Conservation (phyloP, 1,139 yeast species). For the Martiniozyma asiatica region DNA sequence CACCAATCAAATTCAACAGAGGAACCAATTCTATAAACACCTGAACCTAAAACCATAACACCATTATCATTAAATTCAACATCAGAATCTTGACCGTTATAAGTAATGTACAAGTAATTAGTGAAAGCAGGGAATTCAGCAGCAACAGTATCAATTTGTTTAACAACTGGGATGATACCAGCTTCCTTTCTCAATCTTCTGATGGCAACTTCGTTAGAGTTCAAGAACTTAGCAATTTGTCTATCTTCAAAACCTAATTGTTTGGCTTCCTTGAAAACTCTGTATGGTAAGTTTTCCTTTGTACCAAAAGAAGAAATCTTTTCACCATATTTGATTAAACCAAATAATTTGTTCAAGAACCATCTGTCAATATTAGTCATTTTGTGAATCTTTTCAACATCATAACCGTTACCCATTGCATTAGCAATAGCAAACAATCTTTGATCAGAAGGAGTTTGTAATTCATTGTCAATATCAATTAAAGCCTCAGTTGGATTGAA, state of each 20-base stretch:
- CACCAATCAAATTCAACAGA: slow-evolving; percentile 99
- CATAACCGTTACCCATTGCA: slow-evolving; percentile 72
- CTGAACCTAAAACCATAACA: slow-evolving; percentile 91
- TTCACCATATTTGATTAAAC: slow-evolving; percentile 59
- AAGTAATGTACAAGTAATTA: slow-evolving; percentile 88
- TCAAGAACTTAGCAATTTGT: slow-evolving; percentile 84
- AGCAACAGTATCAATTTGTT: slow-evolving; percentile 97
- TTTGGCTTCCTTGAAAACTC: slow-evolving; percentile 72
- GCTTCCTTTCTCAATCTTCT: slow-evolving; percentile 83
- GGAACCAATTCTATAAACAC: slow-evolving; percentile 97
- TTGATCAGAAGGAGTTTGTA: slow-evolving; percentile 93
- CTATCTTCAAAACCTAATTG: slow-evolving; percentile 96
- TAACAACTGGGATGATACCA: slow-evolving; percentile 85
- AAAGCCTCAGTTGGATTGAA: slow-evolving; percentile 81
- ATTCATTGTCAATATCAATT: slow-evolving; percentile 82
- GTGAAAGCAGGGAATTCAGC: slow-evolving; percentile 98
- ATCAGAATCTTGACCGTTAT: slow-evolving; percentile 87
- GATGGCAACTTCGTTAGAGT: slow-evolving; percentile 86
- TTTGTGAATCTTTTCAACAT: slow-evolving; percentile 86
- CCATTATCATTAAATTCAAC: slow-evolving; percentile 81
- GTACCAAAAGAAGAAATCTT: slow-evolving; percentile 48
- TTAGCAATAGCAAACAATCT: slow-evolving; percentile 95
- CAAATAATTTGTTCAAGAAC: slow-evolving; percentile 82
- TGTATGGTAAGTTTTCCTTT: slow-evolving; percentile 49
- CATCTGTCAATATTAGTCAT: slow-evolving; percentile 92